Conservation (phyloP, 129 eudicot species). For the Lactuca sativa region DNA sequence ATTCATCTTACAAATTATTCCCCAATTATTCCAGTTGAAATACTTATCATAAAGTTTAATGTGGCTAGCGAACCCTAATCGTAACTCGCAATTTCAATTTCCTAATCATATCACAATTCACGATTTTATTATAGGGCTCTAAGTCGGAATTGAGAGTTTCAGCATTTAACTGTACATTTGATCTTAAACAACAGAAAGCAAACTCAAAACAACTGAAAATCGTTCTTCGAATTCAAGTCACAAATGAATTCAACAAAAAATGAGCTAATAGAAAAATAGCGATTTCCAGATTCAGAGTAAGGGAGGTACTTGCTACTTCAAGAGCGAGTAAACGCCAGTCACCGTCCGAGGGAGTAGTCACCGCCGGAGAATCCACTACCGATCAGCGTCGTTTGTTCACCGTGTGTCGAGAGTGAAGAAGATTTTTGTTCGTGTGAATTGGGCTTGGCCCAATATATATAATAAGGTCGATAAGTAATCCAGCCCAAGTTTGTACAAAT, state of each 20-base stretch:
- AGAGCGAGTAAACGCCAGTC: slow-evolving; percentile 1
- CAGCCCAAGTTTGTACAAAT: background rate
- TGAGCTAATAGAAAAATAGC: background rate
- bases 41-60: too few relatives aligned
- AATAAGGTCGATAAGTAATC: slow-evolving; percentile 18
- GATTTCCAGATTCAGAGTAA: background rate
- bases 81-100: background rate
- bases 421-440: slow-evolving; percentile 1
- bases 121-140: slow-evolving; percentile 3
- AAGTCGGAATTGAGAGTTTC: background rate
- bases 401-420: background rate
- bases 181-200: background rate
- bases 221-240: slow-evolving; percentile 16
- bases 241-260: background rate
- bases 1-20: background rate
- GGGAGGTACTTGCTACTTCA: background rate
- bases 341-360: slow-evolving; percentile 14
- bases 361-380: slow-evolving; percentile 21
- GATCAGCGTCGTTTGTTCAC: background rate
- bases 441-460: slow-evolving; percentile 17
- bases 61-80: background rate
- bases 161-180: background rate
- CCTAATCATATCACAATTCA: background rate
- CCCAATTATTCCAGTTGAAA: background rate
- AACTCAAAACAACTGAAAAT: slow-evolving; percentile 6